Percentiles rank a stretch among this genome's conserved stretches.
Conservation (phyloP, 129 eudicot species). For the Calendula officinalis region DNA sequence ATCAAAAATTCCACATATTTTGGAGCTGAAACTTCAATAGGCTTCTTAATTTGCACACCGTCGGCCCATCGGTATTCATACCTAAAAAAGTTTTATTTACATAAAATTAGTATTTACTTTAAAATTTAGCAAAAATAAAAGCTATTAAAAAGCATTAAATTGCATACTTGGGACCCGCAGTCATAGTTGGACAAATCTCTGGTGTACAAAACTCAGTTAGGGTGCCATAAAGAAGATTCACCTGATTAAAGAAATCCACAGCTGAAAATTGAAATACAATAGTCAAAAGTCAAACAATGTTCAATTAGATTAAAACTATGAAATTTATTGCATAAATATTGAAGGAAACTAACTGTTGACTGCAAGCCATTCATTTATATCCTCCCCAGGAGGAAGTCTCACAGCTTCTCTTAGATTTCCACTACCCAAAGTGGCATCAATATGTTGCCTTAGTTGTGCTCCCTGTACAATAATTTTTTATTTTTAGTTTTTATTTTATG, state of each 20-base stretch:
- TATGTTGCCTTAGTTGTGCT: constrained; percentile 89
- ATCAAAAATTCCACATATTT: constrained; percentile 90
- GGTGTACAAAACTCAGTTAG: constrained; percentile 94
- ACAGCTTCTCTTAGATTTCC: constrained; percentile 97
- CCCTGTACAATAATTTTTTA: constrained; percentile 61
- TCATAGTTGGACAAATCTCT: constrained; percentile 92
- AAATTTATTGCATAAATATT: constrained; percentile 16
- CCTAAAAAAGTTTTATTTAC: constrained; percentile 39
- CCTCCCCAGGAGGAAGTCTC: constrained; percentile 95
- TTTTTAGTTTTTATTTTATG: neutral
- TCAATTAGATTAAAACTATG: constrained; percentile 11
- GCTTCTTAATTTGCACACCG: constrained; percentile 91
- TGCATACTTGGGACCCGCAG: constrained; percentile 87
- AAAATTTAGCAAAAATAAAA: neutral
- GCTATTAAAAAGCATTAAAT: neutral
- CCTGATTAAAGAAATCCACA: constrained; percentile 97
- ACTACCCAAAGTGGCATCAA: constrained; percentile 94
- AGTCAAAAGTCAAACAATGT: constrained; percentile 23
- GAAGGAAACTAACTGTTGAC: constrained; percentile 66
- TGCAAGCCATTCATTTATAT: constrained; percentile 97
- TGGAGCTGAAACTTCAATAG: constrained; percentile 98
- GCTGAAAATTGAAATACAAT: constrained; percentile 55
- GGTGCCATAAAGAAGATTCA: constrained; percentile 93
- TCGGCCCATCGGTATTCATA: constrained; percentile 97
- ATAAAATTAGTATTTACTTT: constrained; percentile 13